Evolutionary conservation across 2,329 filamentous ascomycete genomes (phyloP).

Genomic region (Diaporthe australafricana): DNA sequence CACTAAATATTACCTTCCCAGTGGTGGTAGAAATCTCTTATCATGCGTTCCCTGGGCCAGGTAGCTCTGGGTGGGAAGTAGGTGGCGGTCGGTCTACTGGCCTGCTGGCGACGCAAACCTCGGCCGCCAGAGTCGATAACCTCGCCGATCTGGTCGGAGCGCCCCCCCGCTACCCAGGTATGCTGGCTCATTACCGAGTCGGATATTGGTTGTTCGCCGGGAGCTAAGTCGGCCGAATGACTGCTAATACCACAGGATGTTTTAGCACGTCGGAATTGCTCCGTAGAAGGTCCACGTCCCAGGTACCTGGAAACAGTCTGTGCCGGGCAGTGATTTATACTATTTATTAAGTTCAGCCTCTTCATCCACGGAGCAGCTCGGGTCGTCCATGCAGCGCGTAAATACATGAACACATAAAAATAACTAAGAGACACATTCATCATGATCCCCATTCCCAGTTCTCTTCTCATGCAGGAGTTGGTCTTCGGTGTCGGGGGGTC

Average conservation of each 20-base stretch:
- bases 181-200: neutral
- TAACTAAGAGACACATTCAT: neutral
- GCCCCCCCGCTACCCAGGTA: neutral
- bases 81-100: neutral
- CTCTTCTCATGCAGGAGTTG: neutral
- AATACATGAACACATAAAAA: neutral
- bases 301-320: neutral
- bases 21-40: neutral
- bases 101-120: neutral
- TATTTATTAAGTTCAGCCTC: slow-evolving; percentile 13
- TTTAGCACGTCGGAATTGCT: slow-evolving; percentile 2
- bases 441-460: neutral
- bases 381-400: neutral
- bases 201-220: slow-evolving; percentile 6
- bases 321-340: neutral
- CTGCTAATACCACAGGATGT: neutral
- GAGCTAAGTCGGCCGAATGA: slow-evolving; percentile 7
- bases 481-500: slow-evolving; percentile 2
- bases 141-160: slow-evolving; percentile 2
- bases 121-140: neutral
- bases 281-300: neutral
- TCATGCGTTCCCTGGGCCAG: neutral
- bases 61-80: neutral
- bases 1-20: slow-evolving; percentile 7
- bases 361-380: neutral